Base-by-base conservation (phyloP, 2,329 filamentous ascomycete genomes). In the Curvularia sp. region DNA sequence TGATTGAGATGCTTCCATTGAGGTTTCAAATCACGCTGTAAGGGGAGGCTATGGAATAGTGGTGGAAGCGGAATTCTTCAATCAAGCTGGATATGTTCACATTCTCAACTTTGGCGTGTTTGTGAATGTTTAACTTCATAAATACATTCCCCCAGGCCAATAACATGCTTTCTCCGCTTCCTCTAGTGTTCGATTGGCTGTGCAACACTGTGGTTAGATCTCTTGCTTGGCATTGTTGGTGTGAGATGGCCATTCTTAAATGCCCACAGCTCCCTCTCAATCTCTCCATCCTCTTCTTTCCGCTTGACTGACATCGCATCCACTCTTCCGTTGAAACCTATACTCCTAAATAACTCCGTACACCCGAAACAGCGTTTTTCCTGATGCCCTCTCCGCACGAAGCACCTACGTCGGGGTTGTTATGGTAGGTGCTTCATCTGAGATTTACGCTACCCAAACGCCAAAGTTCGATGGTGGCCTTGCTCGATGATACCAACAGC, bases 81-180 rank as follows among this genome's bases (percentile, higher is more conserved):
- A 4, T 38, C 27, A 18, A 45, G 13, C 9, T 28, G 45, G 9
- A 46, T 53, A 21, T 19, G 25, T 43, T 49, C 19, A n/a, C 25
- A 32, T 47, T 53, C 32, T n/a, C 23, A 28, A n/a, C 7, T 10
- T 27, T 53, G 39, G 28, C 21, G 43, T 30, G 25, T 36, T 57
- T 25, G 43, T 32, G 15, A 6, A 19, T 39, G 50, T 12, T 15
- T 12, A 32, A 15, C 7, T 30, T n/a, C 15, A 21, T 45, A 41
- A 56, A 34, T 48, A 19, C 23, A 18, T 19, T 18, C 47, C 34
- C 19, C 21, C 32, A 15, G 28, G 50, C 30, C 36, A 38, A 53
- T 19, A n/a, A 45, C n/a, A 10, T 32, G 18, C 27, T n/a, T 32
- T 43, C 41, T 7, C 7, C 18, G 36, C 15, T 23, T 13, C 7